Evolutionary conservation across 441 rosid genomes (phyloP).

Genomic region (Pelargonium myrrhifolium): DNA sequence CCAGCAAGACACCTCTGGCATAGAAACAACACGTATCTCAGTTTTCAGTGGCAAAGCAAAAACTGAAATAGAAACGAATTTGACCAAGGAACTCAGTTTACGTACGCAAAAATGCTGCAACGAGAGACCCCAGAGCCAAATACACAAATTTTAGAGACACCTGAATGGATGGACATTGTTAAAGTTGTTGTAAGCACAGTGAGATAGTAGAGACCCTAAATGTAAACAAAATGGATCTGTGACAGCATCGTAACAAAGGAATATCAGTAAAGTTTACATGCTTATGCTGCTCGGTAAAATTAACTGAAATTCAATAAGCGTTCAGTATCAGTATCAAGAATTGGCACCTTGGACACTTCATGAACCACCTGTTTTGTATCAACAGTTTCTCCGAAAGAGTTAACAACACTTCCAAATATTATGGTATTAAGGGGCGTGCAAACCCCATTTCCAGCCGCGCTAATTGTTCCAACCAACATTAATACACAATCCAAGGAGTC

Average conservation of each 20-base stretch:
- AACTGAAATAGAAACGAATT: neutral
- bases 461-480: slow-evolving; percentile 53
- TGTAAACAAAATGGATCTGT: neutral
- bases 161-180: slow-evolving; percentile 27
- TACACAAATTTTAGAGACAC: slow-evolving; percentile 38
- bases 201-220: neutral
- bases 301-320: no score
- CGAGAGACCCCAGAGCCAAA: slow-evolving; percentile 45
- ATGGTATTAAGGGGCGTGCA: slow-evolving; percentile 47
- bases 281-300: no score
- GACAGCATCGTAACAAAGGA: no score
- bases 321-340: neutral
- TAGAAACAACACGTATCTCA: neutral
- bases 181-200: neutral
- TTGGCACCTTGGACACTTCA: slow-evolving; percentile 39
- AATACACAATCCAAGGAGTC: slow-evolving; percentile 36
- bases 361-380: slow-evolving; percentile 29
- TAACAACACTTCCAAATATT: slow-evolving; percentile 46
- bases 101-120: slow-evolving; percentile 73
- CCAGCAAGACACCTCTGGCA: slow-evolving; percentile 77
- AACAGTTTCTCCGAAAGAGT: slow-evolving; percentile 55
- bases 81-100: slow-evolving; percentile 3
- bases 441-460: slow-evolving; percentile 50
- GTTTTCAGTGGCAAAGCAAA: neutral
- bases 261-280: no score